A percentile compares a stretch with the other conserved stretches of the same genome.
Conservation (phyloP, 75 land plant genomes). For the Azolla pinnata region DNA sequence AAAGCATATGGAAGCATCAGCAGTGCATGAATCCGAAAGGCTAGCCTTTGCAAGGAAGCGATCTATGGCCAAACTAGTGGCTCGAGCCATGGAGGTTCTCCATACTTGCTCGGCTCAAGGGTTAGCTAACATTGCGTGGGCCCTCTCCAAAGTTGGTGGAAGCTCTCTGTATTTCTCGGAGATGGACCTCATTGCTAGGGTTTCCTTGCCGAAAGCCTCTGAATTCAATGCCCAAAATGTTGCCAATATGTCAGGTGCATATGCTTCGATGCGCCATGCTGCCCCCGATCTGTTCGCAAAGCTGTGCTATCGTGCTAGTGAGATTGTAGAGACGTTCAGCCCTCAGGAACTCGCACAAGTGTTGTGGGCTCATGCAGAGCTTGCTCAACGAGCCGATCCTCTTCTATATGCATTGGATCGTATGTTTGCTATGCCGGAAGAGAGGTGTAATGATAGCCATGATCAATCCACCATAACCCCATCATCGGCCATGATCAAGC, state of each 20-base stretch:
- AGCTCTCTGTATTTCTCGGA: conserved; percentile 60
- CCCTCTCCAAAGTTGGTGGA: conserved; percentile 88
- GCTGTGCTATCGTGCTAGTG: conserved; percentile 45
- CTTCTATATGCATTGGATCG: conserved; percentile 58
- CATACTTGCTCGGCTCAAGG: conserved; percentile 81
- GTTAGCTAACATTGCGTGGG: conserved; percentile 88
- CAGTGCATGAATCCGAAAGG: conserved; percentile 44
- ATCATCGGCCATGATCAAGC: not conserved
- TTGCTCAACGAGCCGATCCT: conserved; percentile 49
- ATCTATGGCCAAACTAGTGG: conserved; percentile 77
- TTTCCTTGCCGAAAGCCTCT: conserved; percentile 40
- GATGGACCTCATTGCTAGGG: conserved; percentile 78
- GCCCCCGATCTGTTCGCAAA: conserved; percentile 52
- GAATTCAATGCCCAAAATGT: conserved; percentile 89
- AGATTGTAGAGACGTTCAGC: conserved; percentile 35
- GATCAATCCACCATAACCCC: not conserved
- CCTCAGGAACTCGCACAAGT: conserved; percentile 78
- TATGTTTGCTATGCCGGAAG: not conserved
- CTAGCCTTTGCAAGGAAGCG: conserved; percentile 71
- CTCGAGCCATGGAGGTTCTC: conserved; percentile 62
- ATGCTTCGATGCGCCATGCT: conserved; percentile 87
- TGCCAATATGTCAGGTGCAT: conserved; percentile 92
- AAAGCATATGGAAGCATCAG: conserved; percentile 87
- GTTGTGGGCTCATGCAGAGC: conserved; percentile 80
- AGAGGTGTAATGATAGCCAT: not conserved